Base-by-base conservation (phyloP, 1,284 basidiomycete genomes). In the Puccinia coronata region DNA sequence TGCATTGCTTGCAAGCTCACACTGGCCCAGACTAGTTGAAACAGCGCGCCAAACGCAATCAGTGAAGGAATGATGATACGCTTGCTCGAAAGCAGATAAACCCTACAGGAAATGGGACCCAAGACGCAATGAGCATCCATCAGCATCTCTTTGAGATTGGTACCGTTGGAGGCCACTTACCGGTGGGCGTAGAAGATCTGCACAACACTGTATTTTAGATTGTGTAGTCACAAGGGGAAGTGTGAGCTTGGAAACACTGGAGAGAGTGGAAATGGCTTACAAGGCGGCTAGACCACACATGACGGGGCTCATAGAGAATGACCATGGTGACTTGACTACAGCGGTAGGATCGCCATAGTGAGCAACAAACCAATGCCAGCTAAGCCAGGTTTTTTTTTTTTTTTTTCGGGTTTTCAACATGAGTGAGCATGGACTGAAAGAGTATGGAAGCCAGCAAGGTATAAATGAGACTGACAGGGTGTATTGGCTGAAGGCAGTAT, bases 111-210 rank as follows among this genome's bases (percentile, higher is more conserved):
- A 9, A 49, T 49, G 18, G n/a, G 23, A 70, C 16, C 2, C 4
- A 8, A 25, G 34, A 36, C 16, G 18, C 25, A 28, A 3, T 57
- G 55, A 14, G 28, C 55, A 28, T 57, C 28, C 6, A 6, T 25
- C 5, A 8, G 43, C 43, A 47, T n/a, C 8, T 47, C 43, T 8
- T 8, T 47, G 43, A 16, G 8, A 47, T 47, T 8, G 43, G 16
- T 47, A 47, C 57, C 51, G 0, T 0, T 43, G 57, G 61, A 23
- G 41, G 23, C 12, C 2, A 9, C 67, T 70, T 49, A 80, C 78
- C 69, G 49, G 59, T 80, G 69, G 23, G 78, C 78, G 34, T 80
- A 71, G 47, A 80, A 80, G 25, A 80, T 31, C 72, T 80, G 78
- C 18, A 71, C 67, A 34, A 72, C 41, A 55, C 78, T 80, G 36